Evolutionary conservation across 2,329 filamentous ascomycete genomes (phyloP), one percentile per base, ranked within the genome.

Genomic region (Amesomyces nigricolor): DNA sequence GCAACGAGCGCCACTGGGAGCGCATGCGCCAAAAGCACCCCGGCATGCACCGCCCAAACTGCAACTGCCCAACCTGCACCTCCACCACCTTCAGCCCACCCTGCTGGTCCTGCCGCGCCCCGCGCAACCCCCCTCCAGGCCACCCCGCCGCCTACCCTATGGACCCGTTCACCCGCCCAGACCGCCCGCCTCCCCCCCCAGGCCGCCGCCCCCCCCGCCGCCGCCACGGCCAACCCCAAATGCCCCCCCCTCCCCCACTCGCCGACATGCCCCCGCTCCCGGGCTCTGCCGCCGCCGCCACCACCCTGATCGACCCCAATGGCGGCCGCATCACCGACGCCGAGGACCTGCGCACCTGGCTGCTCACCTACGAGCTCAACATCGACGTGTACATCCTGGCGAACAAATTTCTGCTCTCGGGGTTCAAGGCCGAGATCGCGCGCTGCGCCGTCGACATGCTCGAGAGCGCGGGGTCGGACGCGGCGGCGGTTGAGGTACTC

Each of bases 381-480:
- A 61, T 79, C 11, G 73, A 77, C 51, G 75, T 78, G 11, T 78
- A 79, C 65, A 73, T 78, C 50, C 73, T 74, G 51, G 76, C 76
- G 7, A 70, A 77, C 59, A 72, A 73, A 50, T 78, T 73, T 62
- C 67, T 78, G 51, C 72, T 79, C 63, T 70, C 73, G 26, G 71
- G 71, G 47, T 74, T 79, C 64, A 74, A 76, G 61, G 58, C 55
- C 4, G 71, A 69, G 44, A 70, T 78, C 38, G 68, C 73, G 48
- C 69, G 72, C 4, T 70, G 65, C 30, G 70, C 71, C 53, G 68
- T 79, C 58, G 74, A 78, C 63, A 74, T 76, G 70, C 69, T 77
- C 13, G 72, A 76, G 62, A 69, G 69, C 6, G 71, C 75, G 1
- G 71, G 73, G 1, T 62, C 70, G 5, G 73, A 75, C 50, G 73